Base-by-base conservation (phyloP, 805 yeast genomes). In the Candida ortonii region DNA sequence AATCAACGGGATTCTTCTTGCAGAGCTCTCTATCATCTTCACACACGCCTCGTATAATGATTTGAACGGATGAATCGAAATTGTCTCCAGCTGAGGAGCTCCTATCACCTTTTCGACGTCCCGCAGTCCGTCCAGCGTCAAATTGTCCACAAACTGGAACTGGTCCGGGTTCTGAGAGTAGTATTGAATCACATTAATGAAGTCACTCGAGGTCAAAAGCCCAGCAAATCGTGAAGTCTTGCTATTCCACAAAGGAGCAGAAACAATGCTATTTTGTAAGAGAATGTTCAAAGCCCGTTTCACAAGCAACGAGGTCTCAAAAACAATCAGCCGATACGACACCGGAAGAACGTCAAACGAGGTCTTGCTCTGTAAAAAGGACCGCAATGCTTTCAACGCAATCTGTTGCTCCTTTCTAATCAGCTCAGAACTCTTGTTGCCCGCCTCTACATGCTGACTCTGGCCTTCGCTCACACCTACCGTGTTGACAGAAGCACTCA, bases 321-420 rank as follows among this genome's bases (percentile, higher is more conserved):
- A 76, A 29, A 93, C 97, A 36, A 93, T 84, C 52, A 93, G 71
- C 49, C 97, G 71, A 59, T 90, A 93, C 14, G 95, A 82, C 22
- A 93, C 97, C 2, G 99, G 98, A 25, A 93, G 70, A 15, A 93
- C 98, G 53, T 93, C 99, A 59, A 93, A 93, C 1, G 97, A 87
- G 0, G 96, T 89, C 57, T 90, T 90, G 30, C 93, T 80, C 53
- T 86, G 83, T 26, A 93, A 66, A 52, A 93, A 93, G 20, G 77
- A 65, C 30, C 97, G 68, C 41, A 93, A 93, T 13, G 95, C 87
- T 47, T 78, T 76, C 39, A 87, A 72, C 0, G 93, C 95, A n/a
- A 73, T 62, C 41, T 68, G 69, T 55, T 87, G 96, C 51, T 82
- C 87, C 38, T 68, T 67, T 37, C 70, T 53, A 5, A 59, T 49